Evolutionary conservation across 140 eudicot genomes (phyloP).

Genomic region (Bidens hawaiensis): DNA sequence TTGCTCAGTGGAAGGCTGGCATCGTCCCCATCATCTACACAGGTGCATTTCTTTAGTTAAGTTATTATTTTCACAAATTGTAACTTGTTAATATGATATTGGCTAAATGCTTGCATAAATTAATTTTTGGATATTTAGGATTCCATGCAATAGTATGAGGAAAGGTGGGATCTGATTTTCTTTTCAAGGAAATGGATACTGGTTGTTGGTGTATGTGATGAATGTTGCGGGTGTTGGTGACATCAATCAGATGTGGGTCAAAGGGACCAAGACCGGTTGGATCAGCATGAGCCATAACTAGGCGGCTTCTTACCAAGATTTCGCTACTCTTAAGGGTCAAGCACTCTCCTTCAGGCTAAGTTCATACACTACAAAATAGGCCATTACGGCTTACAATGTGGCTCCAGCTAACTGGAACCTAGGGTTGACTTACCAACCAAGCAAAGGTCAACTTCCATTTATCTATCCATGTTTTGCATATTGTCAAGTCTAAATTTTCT

Average conservation of each 20-base stretch:
- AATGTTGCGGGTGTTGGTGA: constrained; percentile 93
- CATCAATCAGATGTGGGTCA: constrained; percentile 60
- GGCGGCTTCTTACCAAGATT: constrained; percentile 92
- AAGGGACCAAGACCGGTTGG: constrained; percentile 81
- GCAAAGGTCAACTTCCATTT: no score
- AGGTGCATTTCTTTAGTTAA: constrained; percentile 54
- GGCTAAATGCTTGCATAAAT: not conserved
- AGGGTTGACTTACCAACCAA: constrained; percentile 71
- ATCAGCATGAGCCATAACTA: constrained; percentile 90
- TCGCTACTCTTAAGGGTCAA: constrained; percentile 64
- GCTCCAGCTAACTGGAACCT: constrained; percentile 73
- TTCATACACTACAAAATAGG: constrained; percentile 56
- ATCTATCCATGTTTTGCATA: not conserved
- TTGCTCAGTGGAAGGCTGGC: constrained; percentile 75
- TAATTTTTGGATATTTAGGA: constrained; percentile 30
- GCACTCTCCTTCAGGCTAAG: constrained; percentile 65
- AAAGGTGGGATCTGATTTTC: constrained; percentile 55
- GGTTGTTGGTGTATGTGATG: constrained; percentile 79
- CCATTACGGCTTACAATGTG: constrained; percentile 59
- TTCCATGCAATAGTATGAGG: constrained; percentile 47
- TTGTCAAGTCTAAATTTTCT: not conserved
- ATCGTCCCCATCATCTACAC: constrained; percentile 73
- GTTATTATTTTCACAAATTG: no score
- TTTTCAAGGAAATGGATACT: constrained; percentile 71
- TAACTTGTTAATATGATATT: no score